Base-by-base conservation (phyloP, 208 protist species). In the Tritrichomonas foetus region DNA sequence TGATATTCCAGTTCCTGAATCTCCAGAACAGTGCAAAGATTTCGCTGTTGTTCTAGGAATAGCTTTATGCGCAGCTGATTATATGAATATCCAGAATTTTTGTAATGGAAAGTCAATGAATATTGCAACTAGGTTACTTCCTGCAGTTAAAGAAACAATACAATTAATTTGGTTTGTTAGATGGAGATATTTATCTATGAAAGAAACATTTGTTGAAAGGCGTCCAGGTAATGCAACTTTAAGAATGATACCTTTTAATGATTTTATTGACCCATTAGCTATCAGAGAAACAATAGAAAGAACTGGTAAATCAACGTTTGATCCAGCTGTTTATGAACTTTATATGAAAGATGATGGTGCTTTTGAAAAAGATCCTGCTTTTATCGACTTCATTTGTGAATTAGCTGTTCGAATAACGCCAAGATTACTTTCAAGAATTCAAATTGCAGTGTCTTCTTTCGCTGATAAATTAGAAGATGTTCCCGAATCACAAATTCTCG, bases 341-440 rank as follows among this genome's bases (percentile, higher is more conserved):
- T 89, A 89, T 57, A 50, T 89, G 8, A 57, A 16, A 57, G 41
- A n/a, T 0, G 57, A 53, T 41, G 78, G 53, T 22, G 53, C 5
- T 57, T 89, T 89, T 49, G 78, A 89, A 47, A n/a, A 53, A 3
- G 78, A 89, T 57, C 78, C 78, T 3, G 78, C 53, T 1, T 89
- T 89, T 57, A 47, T 89, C 5, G 78, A 89, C 30, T 89, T 89
- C 27, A 33, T 36, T 14, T 89, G 78, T 50, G 78, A 89, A 30
- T 41, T 89, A 27, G 41, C 78, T 57, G 41, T 36, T 39, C 53
- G 47, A 89, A n/a, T 89, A 14, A 89, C 78, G 33, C 78, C 44
- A 33, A 53, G 41, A 53, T 44, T 53, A 11, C 20, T 89, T 14
- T 53, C 41, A 1, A 11, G 57, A 53, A 20, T 89, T 16, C 47